A percentile compares a stretch with the other conserved stretches of the same genome.
Evolutionary conservation across 495 filamentous ascomycete genomes (phyloP).

Genomic region (Arthonia radiata): DNA sequence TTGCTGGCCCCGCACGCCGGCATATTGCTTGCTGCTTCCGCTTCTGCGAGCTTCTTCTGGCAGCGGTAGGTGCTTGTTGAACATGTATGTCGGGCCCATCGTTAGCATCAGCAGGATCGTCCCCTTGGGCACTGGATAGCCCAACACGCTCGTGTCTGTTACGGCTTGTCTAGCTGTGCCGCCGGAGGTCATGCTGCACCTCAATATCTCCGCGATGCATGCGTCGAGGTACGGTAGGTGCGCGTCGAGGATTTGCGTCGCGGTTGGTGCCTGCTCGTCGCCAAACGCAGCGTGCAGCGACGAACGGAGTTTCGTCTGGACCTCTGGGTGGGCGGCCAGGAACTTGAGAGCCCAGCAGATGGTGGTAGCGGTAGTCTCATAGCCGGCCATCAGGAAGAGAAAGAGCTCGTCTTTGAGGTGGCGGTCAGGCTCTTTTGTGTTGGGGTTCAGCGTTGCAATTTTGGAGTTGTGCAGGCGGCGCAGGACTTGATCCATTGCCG

Average conservation of each 20-base stretch:
- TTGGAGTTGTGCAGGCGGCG: too few relatives aligned
- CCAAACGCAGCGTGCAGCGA: constrained; percentile 1
- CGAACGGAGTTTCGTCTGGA: constrained; percentile 4
- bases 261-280: neutral
- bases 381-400: constrained; percentile 7
- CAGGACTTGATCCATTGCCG: too few relatives aligned
- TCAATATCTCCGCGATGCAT: constrained; percentile 3
- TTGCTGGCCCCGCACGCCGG: constrained; percentile 1
- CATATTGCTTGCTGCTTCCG: constrained; percentile 1
- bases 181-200: constrained; percentile 1
- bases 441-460: too few relatives aligned
- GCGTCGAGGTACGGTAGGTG: constrained; percentile 5
- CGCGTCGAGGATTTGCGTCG: constrained; percentile 1
- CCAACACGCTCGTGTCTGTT: constrained; percentile 2
- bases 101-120: constrained; percentile 3
- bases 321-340: constrained; percentile 3
- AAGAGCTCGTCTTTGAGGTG: constrained; percentile 7
- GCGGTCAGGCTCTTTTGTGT: too few relatives aligned
- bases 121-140: constrained; percentile 4
- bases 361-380: constrained; percentile 6
- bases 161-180: constrained; percentile 1
- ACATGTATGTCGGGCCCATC: constrained; percentile 1
- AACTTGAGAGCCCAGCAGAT: constrained; percentile 3
- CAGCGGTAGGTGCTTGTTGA: too few relatives aligned
- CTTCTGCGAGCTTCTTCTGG: constrained; percentile 1